A percentile compares a stretch with the other conserved stretches of the same genome.
Conservation (phyloP, 108 stramenopile species). For the Cyclotella atomus region DNA sequence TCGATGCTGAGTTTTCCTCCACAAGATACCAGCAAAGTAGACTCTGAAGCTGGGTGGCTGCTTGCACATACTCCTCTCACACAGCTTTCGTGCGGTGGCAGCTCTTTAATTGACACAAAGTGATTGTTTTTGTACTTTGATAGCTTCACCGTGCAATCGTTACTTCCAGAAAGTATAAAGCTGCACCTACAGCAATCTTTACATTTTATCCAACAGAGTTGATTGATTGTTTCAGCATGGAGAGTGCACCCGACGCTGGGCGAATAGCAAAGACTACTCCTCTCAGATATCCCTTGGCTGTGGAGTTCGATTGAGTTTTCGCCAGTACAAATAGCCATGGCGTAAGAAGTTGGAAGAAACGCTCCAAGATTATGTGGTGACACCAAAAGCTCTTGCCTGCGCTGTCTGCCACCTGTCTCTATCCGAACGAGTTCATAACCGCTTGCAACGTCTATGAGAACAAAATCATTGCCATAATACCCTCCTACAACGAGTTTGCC, state of each 20-base stretch:
- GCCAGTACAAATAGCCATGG: conserved; percentile 45
- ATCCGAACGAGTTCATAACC: conserved; percentile 69
- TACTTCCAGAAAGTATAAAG: conserved; percentile 66
- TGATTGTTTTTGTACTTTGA: conserved; percentile 39
- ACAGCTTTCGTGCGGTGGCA: conserved; percentile 80
- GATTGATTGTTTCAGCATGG: conserved; percentile 74
- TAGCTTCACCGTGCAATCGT: conserved; percentile 69
- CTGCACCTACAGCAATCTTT: neutral
- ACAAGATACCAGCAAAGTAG: conserved; percentile 61
- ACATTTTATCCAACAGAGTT: conserved; percentile 49
- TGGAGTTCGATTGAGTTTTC: conserved; percentile 45
- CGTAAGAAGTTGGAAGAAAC: conserved; percentile 2
- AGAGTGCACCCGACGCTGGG: conserved; percentile 45
- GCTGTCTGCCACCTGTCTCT: conserved; percentile 74
- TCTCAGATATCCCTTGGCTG: neutral
- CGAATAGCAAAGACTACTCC: neutral
- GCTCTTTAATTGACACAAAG: conserved; percentile 36
- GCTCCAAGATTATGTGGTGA: neutral
- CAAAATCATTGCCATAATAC: conserved; percentile 70
- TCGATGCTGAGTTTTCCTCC: conserved; percentile 73
- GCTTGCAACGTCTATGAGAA: conserved; percentile 51
- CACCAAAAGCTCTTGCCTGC: conserved; percentile 39
- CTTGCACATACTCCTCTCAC: conserved; percentile 71
- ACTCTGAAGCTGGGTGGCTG: conserved; percentile 23
- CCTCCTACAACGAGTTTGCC: conserved; percentile 58